These are phyloP conservation scores for Crithidia fasciculata DNA, from an alignment of 208 protist genomes.

Conservation along the genomic window DNA sequence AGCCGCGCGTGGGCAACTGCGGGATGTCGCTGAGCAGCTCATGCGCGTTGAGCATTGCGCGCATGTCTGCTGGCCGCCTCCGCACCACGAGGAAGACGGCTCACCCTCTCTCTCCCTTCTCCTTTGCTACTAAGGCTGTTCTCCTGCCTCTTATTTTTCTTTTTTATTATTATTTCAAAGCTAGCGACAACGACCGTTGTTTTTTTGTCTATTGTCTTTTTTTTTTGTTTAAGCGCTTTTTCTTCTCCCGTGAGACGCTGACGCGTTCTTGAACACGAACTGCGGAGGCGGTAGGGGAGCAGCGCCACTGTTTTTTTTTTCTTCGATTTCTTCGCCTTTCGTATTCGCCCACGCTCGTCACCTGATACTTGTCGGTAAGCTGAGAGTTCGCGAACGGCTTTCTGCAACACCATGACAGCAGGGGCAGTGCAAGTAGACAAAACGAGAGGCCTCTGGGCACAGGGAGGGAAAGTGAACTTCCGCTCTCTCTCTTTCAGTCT, in stretches of 20 bases:
- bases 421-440: too few relatives aligned
- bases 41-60: too few relatives aligned
- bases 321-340: background rate
- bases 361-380: too few relatives aligned
- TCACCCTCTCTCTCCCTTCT: background rate
- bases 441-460: too few relatives aligned
- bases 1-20: background rate
- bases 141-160: background rate
- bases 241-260: background rate
- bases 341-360: background rate
- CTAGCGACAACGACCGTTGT: background rate
- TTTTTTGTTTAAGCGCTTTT: background rate
- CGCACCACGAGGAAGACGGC: too few relatives aligned
- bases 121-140: background rate
- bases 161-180: background rate
- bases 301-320: background rate
- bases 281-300: background rate
- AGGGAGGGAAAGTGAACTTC: too few relatives aligned
- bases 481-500: too few relatives aligned
- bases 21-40: too few relatives aligned
- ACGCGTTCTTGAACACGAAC: background rate
- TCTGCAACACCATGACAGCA: too few relatives aligned
- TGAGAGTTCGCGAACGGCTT: too few relatives aligned
- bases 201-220: conserved; percentile 13
- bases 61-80: too few relatives aligned